Conservation (phyloP, 1,139 yeast species). For the Geotrichum siamense region DNA sequence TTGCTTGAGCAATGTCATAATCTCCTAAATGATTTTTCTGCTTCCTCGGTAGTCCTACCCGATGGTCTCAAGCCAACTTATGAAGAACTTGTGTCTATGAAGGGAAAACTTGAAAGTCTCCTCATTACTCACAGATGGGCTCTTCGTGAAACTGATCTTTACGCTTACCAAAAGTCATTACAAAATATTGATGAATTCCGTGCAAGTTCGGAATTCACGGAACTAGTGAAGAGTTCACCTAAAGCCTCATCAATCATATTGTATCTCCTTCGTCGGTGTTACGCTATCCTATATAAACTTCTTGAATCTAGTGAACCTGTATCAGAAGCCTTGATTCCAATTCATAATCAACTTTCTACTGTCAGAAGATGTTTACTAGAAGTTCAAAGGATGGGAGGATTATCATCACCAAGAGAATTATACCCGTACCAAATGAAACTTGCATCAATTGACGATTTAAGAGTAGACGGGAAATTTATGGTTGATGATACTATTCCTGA, state of each 20-base stretch:
- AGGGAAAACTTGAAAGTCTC: conserved; percentile 68
- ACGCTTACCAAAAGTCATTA: conserved; percentile 66
- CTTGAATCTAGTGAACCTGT: conserved; percentile 93
- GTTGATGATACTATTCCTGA: conserved; percentile 87
- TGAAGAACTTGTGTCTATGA: conserved; percentile 52
- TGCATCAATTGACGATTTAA: conserved; percentile 76
- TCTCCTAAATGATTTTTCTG: conserved; percentile 59
- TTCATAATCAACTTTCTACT: conserved; percentile 87
- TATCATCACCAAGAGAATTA: conserved; percentile 75
- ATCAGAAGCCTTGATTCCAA: conserved; percentile 82
- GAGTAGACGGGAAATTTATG: conserved; percentile 86
- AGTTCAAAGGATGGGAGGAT: conserved; percentile 86
- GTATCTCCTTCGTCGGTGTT: conserved; percentile 80
- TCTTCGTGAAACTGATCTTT: conserved; percentile 86
- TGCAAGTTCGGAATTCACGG: conserved; percentile 49
- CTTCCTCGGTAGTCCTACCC: conserved; percentile 49
- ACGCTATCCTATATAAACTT: conserved; percentile 78
- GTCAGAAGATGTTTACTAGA: conserved; percentile 85
- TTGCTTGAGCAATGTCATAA: conserved; percentile 71
- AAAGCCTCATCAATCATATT: conserved; percentile 59
- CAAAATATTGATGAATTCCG: conserved; percentile 55
- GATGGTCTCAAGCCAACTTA: conserved; percentile 45
- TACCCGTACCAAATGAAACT: conserved; percentile 94
- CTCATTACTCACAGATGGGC: conserved; percentile 95
- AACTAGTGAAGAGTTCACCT: conserved; percentile 27